Base-by-base conservation (phyloP, 495 filamentous ascomycete species). In the Podospora fimiseda region DNA sequence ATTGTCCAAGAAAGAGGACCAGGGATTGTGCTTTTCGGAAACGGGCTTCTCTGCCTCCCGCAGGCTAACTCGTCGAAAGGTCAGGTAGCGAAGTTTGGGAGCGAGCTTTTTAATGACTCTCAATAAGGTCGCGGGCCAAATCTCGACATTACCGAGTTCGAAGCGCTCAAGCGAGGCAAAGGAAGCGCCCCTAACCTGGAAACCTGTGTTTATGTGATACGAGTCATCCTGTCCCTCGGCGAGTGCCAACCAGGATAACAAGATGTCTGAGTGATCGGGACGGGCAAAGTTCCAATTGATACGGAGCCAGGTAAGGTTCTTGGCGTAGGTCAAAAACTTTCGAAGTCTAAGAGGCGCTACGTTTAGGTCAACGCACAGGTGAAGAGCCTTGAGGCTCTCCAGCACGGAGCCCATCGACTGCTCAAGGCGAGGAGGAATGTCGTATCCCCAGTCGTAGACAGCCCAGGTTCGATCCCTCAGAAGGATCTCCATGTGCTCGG, bases 401-500 rank as follows among this genome's bases (percentile, higher is more conserved):
- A 78, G 60, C 4, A 72, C 55, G 4, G 65, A 57, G 15, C 43
- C 15, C 16, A 73, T 39, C 3, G 46, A 27, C 3, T 61, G 23
- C 38, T 66, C 53, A 0, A 70, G 41, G 16, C 56, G 62, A 16
- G 51, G 48, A 9, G 70, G 70, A 43, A 78, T 58, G 36, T 57
- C 57, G 47, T 75, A 71, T 40, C 68, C 60, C 0, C 27, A 7
- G 21, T 74, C 61, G 2, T 22, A 23, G 8, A 72, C 45, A 2
- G 43, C 53, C 42, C 53, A 53, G 9, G 21, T 16, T 4, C 8
- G 18, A 9, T 48, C 14, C 21, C 72, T 59, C 9, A 72, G 27
- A 18, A 74, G 61, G 0, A 73, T 60, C 58, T 80, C 70, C 11
- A 81, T 49, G 38, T 53, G 56, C 21, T 51, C 51, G 0, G 65